Evolutionary conservation across 2,329 filamentous ascomycete genomes (phyloP).

Genomic region (Corynespora cassiicola): DNA sequence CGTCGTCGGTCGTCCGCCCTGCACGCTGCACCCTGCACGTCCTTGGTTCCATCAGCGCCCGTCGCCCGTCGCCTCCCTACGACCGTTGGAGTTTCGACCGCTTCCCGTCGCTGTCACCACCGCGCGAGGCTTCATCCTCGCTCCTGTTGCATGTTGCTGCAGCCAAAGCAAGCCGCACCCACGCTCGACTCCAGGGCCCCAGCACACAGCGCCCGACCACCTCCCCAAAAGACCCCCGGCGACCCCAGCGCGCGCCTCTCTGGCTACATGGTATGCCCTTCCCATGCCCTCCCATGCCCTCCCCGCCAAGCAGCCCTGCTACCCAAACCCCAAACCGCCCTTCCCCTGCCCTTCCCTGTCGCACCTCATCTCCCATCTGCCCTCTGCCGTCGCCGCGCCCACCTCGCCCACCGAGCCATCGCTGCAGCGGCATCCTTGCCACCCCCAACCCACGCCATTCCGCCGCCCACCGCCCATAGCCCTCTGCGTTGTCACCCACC

Average conservation of each 20-base stretch:
- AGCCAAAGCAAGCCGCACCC: conserved; percentile 47
- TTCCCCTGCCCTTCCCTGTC: conserved; percentile 32
- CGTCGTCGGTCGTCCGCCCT: conserved; percentile 8
- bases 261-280: conserved; percentile 52
- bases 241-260: conserved; percentile 44
- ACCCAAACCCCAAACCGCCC: conserved; percentile 18
- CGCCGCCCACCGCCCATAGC: conserved; percentile 37
- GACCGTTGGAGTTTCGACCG: conserved; percentile 40
- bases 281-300: too few relatives aligned
- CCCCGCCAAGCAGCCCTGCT: conserved; percentile 45
- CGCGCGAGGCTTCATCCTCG: conserved; percentile 37
- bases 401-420: conserved; percentile 5
- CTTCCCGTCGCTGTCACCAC: conserved; percentile 28
- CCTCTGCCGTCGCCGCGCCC: conserved; percentile 21
- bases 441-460: too few relatives aligned
- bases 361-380: conserved; percentile 30
- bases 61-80: conserved; percentile 23
- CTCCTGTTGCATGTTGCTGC: conserved; percentile 46
- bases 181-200: too few relatives aligned
- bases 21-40: too few relatives aligned
- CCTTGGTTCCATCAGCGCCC: too few relatives aligned
- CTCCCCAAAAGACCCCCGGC: too few relatives aligned
- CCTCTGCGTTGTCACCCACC: conserved; percentile 39
- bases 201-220: too few relatives aligned
- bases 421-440: conserved; percentile 42